These are phyloP conservation scores for Zalerion maritima DNA, from an alignment of 495 filamentous ascomycete species.

Conservation along the genomic window DNA sequence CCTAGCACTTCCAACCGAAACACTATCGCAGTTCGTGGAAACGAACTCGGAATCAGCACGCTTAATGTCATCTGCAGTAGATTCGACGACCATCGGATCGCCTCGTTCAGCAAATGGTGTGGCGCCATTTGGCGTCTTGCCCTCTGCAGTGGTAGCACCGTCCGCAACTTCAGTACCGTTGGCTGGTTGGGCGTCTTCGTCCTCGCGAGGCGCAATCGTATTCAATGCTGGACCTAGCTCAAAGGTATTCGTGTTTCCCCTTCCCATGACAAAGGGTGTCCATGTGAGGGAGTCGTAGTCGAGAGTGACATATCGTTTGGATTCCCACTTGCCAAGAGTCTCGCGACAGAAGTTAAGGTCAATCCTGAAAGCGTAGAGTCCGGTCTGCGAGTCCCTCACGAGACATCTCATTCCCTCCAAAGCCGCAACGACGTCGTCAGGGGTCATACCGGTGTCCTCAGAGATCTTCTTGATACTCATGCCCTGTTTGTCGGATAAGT, in stretches of 20 bases:
- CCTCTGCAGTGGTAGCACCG: slow-evolving; percentile 7
- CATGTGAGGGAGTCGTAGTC: slow-evolving; percentile 72
- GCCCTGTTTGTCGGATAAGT: slow-evolving; percentile 40
- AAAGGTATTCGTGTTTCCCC: slow-evolving; percentile 67
- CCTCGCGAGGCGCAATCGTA: slow-evolving; percentile 74
- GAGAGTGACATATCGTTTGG: slow-evolving; percentile 71
- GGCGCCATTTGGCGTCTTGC: slow-evolving; percentile 5
- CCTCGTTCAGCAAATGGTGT: no score
- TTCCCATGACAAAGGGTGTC: slow-evolving; percentile 97
- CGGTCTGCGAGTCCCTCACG: slow-evolving; percentile 77
- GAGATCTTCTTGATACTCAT: slow-evolving; percentile 71
- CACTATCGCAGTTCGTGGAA: slow-evolving; percentile 8
- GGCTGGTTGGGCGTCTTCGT: slow-evolving; percentile 40
- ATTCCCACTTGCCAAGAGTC: slow-evolving; percentile 75
- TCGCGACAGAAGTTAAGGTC: slow-evolving; percentile 69
- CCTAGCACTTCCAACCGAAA: no score
- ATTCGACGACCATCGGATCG: slow-evolving; percentile 23
- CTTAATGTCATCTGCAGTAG: slow-evolving; percentile 12
- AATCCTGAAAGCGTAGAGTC: slow-evolving; percentile 73
- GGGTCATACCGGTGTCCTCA: slow-evolving; percentile 83
- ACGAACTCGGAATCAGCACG: slow-evolving; percentile 4
- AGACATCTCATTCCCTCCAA: slow-evolving; percentile 79
- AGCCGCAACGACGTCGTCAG: slow-evolving; percentile 88
- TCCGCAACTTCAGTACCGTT: slow-evolving; percentile 15
- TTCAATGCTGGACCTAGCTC: slow-evolving; percentile 71